Percentiles rank a stretch among this genome's conserved stretches.
These are phyloP conservation scores for Verticillium nonalfalfae DNA, from an alignment of 2,329 filamentous ascomycete species.

Conservation along the genomic window DNA sequence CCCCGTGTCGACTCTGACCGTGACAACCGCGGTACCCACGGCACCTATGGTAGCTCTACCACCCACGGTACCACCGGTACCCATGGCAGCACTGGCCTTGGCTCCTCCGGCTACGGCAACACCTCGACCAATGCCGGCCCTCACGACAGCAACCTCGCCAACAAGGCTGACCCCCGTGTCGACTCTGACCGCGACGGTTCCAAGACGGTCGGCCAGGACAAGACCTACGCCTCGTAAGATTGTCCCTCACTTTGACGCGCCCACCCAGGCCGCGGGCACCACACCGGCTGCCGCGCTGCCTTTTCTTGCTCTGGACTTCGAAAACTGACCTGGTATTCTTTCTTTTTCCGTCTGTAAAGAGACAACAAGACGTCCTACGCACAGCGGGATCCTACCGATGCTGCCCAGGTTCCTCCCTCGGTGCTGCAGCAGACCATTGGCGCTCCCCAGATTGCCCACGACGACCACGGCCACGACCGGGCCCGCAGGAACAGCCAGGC, in stretches of 20 bases:
- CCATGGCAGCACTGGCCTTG: constrained; percentile 14
- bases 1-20: constrained; percentile 49
- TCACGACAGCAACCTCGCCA: constrained; percentile 38
- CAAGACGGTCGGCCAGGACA: constrained; percentile 48
- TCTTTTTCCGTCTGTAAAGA: not conserved
- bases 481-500: constrained; percentile 36
- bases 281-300: not conserved
- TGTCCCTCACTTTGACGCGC: not conserved
- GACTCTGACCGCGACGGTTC: constrained; percentile 49
- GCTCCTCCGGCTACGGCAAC: constrained; percentile 6
- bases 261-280: not conserved
- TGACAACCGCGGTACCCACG: constrained; percentile 22
- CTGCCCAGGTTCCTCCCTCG: constrained; percentile 51
- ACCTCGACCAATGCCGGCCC: constrained; percentile 27
- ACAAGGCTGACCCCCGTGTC: constrained; percentile 48
- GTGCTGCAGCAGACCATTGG: constrained; percentile 41
- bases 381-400: constrained; percentile 44
- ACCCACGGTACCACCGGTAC: too few species aligned
- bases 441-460: constrained; percentile 36
- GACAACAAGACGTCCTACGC: constrained; percentile 7
- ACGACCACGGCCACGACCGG: constrained; percentile 33
- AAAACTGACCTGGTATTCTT: constrained; percentile 6
- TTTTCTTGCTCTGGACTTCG: not conserved
- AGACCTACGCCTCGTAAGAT: constrained; percentile 34
- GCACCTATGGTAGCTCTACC: constrained; percentile 15